Conservation (phyloP, 2,329 filamentous ascomycete species). For the Phyllachora maydis region DNA sequence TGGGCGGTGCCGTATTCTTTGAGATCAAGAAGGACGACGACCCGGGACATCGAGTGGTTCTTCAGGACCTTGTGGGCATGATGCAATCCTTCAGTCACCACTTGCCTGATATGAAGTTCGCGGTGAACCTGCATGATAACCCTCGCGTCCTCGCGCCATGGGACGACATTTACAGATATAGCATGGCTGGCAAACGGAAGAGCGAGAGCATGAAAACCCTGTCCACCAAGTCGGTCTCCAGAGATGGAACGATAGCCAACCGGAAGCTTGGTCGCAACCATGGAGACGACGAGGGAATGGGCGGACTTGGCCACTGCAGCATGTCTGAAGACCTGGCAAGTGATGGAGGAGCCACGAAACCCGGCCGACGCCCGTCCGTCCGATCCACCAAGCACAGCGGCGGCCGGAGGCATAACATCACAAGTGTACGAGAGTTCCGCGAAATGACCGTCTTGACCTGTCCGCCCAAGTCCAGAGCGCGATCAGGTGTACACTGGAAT, state of each 20-base stretch:
- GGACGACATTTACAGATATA: conserved; percentile 27
- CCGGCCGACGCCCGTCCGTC: no score
- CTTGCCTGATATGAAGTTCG: conserved; percentile 66
- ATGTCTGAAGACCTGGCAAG: no score
- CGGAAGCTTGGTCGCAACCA: no score
- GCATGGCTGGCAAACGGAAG: conserved; percentile 9
- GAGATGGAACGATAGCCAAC: no score
- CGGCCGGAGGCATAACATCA: no score
- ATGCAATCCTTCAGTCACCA: conserved; percentile 50
- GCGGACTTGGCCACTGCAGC: no score
- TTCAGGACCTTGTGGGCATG: conserved; percentile 37
- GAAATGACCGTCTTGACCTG: conserved; percentile 26
- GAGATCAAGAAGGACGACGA: no score
- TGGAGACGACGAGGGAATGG: no score
- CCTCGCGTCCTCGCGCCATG: conserved; percentile 52
- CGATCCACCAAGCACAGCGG: no score
- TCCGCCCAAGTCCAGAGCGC: conserved; percentile 36
- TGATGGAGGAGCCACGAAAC: no score
- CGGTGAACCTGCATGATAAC: conserved; percentile 62
- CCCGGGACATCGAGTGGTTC: conserved; percentile 11
- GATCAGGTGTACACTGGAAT: conserved; percentile 40
- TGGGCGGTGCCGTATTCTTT: no score
- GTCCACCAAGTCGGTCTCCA: no score
- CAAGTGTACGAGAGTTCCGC: conserved; percentile 13
- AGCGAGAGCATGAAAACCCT: conserved; percentile 21